Percentiles rank a stretch among this genome's conserved stretches.
Evolutionary conservation across 305 asterid genomes (phyloP).

Genomic region (Lippia alba): DNA sequence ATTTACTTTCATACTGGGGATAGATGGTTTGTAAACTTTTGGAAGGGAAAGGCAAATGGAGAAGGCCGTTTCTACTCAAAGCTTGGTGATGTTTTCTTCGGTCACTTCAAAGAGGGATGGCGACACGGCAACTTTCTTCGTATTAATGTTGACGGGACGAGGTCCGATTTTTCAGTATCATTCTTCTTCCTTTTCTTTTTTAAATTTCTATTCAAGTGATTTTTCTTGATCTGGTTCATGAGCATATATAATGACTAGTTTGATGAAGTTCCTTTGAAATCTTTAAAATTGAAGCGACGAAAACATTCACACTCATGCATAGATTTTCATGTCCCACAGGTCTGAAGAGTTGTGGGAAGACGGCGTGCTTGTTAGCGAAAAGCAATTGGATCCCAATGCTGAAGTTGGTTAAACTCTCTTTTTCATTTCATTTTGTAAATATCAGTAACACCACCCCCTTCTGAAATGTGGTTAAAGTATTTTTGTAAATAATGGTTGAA

Average conservation of each 20-base stretch:
- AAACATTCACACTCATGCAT: neutral
- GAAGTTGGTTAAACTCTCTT: constrained; percentile 39
- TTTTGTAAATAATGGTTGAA: constrained; percentile 13
- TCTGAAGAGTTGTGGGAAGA: constrained; percentile 84
- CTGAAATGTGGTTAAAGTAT: neutral
- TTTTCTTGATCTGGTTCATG: too few relatives aligned
- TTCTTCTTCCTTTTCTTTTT: neutral
- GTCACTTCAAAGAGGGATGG: constrained; percentile 97
- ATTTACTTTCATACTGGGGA: constrained; percentile 92
- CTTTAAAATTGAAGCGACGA: neutral
- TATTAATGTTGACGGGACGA: constrained; percentile 82
- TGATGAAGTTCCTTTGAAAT: neutral
- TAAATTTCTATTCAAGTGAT: too few relatives aligned
- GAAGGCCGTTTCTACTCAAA: constrained; percentile 95
- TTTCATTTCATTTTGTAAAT: constrained; percentile 5
- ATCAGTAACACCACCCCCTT: neutral
- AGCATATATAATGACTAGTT: too few relatives aligned
- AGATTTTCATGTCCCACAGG: constrained; percentile 40
- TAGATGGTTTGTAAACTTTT: constrained; percentile 90
- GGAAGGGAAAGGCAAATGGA: constrained; percentile 98
- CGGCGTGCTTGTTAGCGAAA: constrained; percentile 72
- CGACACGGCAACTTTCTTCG: constrained; percentile 85
- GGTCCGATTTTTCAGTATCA: constrained; percentile 49
- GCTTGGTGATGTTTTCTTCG: constrained; percentile 85
- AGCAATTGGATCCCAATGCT: constrained; percentile 59